Evolutionary conservation across 1,284 basidiomycete species (phyloP).

Genomic region (Ceratobasidium sp.): DNA sequence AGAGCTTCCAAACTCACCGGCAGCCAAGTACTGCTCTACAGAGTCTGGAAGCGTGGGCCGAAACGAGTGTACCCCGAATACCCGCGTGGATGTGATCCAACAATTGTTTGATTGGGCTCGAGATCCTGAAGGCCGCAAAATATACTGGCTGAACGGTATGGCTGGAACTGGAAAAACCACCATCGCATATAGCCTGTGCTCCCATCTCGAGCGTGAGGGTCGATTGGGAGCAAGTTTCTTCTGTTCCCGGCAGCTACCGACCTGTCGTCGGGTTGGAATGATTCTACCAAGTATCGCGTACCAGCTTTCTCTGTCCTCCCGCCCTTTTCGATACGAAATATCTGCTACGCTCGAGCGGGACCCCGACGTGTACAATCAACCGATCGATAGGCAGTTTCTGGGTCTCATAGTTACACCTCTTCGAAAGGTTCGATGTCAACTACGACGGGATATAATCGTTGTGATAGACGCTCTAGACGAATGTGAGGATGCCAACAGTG

Average conservation of each 20-base stretch:
- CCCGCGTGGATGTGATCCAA: slow-evolving; percentile 48
- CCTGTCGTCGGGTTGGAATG: slow-evolving; percentile 23
- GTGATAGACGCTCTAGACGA: slow-evolving; percentile 26
- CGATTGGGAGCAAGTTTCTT: slow-evolving; percentile 56
- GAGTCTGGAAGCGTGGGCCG: neutral
- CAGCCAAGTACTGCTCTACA: slow-evolving; percentile 1
- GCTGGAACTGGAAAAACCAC: slow-evolving; percentile 52
- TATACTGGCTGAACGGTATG: slow-evolving; percentile 53
- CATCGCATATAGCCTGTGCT: slow-evolving; percentile 52
- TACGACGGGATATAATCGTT: neutral
- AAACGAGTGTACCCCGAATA: slow-evolving; percentile 43
- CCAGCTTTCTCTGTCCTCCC: slow-evolving; percentile 40
- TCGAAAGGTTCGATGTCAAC: neutral
- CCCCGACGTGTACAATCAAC: slow-evolving; percentile 2
- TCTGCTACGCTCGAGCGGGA: neutral
- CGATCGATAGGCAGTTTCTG: neutral
- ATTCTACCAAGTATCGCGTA: slow-evolving; percentile 45
- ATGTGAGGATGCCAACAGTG: neutral
- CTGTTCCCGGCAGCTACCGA: slow-evolving; percentile 52
- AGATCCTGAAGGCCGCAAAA: slow-evolving; percentile 15
- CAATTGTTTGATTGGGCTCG: slow-evolving; percentile 49
- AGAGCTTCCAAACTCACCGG: neutral
- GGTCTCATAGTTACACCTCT: neutral
- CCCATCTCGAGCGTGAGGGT: slow-evolving; percentile 21
- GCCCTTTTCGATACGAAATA: slow-evolving; percentile 18